Evolutionary conservation across 495 filamentous ascomycete species (phyloP).

Genomic region (Peziza echinospora): DNA sequence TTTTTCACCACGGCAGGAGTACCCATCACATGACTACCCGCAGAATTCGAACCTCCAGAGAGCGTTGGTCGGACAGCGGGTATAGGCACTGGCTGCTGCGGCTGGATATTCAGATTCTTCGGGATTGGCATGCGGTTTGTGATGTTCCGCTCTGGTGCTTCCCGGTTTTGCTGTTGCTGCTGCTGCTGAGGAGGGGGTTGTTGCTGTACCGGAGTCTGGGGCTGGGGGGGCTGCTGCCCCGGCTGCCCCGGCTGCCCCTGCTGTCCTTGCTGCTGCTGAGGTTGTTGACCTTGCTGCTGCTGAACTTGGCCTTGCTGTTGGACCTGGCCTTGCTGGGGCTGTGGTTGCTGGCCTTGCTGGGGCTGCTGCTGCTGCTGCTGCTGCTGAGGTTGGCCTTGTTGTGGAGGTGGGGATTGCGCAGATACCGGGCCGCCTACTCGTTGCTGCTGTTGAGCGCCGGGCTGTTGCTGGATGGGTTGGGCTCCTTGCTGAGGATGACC

Average conservation of each 20-base stretch:
- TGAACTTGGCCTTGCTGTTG: conserved; percentile 5
- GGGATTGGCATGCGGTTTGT: conserved; percentile 45
- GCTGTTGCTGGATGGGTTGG: no score
- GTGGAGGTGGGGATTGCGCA: no score
- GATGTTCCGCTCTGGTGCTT: conserved; percentile 24
- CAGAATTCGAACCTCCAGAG: conserved; percentile 48
- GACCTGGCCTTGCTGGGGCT: conserved; percentile 24
- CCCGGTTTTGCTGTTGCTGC: conserved; percentile 20
- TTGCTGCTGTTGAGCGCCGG: no score
- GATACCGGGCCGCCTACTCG: no score
- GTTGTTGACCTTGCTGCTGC: background rate
- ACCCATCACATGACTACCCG: conserved; percentile 53
- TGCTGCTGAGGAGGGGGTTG: conserved; percentile 7
- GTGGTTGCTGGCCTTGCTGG: conserved; percentile 23
- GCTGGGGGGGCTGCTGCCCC: conserved; percentile 12
- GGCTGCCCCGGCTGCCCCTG: conserved; percentile 7
- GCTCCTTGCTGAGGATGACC: no score
- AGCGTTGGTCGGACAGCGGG: conserved; percentile 50
- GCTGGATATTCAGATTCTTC: conserved; percentile 47
- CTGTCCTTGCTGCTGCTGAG: conserved; percentile 4
- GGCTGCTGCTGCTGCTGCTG: conserved; percentile 16
- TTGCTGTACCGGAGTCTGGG: conserved; percentile 8
- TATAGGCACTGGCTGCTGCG: conserved; percentile 52
- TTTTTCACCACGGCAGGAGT: conserved; percentile 69
- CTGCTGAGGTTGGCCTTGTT: conserved; percentile 9